Percentiles rank a stretch among this genome's conserved stretches.
These are phyloP conservation scores for Setomelanomma holmii DNA, from an alignment of 2,329 filamentous ascomycete species.

Conservation along the genomic window DNA sequence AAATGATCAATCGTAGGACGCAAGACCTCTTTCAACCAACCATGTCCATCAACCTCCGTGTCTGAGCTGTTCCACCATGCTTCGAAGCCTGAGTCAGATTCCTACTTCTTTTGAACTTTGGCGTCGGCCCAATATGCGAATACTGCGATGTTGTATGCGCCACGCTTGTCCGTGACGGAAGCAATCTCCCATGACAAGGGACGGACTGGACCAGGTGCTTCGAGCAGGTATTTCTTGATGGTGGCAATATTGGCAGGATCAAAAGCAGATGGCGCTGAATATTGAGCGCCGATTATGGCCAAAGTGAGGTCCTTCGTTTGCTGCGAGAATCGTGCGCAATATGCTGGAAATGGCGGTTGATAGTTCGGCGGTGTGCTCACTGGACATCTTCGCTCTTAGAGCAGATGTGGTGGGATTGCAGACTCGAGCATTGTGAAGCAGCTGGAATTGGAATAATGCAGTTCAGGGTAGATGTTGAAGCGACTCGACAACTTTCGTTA, in stretches of 20 bases:
- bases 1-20: conserved; percentile 52
- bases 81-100: conserved; percentile 44
- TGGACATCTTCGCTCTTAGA: conserved; percentile 21
- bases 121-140: conserved; percentile 51
- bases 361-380: conserved; percentile 30
- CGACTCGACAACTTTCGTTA: no score
- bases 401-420: conserved; percentile 32
- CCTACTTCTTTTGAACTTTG: conserved; percentile 41
- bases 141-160: conserved; percentile 45
- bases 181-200: conserved; percentile 44
- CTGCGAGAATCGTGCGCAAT: conserved; percentile 42
- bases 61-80: conserved; percentile 49
- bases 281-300: conserved; percentile 46
- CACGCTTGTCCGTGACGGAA: conserved; percentile 36
- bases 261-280: conserved; percentile 7
- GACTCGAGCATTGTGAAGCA: conserved; percentile 26
- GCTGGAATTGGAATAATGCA: no score
- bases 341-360: conserved; percentile 40
- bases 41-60: conserved; percentile 30
- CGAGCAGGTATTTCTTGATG: conserved; percentile 19
- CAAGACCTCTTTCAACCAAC: conserved; percentile 56
- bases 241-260: not conserved
- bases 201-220: conserved; percentile 13
- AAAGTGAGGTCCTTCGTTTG: conserved; percentile 42
- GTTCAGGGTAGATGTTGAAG: no score